Evolutionary conservation across 495 filamentous ascomycete genomes (phyloP).

Genomic region (Lepidopterella palustris): DNA sequence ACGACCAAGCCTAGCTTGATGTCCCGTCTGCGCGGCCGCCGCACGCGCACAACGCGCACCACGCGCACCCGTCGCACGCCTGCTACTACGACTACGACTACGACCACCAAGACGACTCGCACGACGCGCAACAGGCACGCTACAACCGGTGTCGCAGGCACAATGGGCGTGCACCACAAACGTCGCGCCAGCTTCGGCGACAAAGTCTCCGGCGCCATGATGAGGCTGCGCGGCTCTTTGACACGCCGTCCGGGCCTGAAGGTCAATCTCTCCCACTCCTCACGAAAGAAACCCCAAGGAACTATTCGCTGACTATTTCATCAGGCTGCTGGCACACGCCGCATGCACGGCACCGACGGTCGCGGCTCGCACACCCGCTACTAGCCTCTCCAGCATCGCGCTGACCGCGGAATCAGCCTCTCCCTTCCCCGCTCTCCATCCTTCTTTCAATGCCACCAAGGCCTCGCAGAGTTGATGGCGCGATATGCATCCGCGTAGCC

Average conservation of each 20-base stretch:
- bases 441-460: neutral
- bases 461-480: too few species aligned
- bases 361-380: constrained; percentile 34
- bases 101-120: constrained; percentile 27
- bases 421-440: neutral
- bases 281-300: neutral
- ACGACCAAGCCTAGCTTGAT: constrained; percentile 27
- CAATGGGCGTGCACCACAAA: constrained; percentile 41
- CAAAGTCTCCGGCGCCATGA: constrained; percentile 62
- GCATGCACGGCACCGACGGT: constrained; percentile 69
- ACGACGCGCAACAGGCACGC: constrained; percentile 13
- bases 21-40: constrained; percentile 27
- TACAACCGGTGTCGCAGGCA: constrained; percentile 23
- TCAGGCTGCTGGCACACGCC: constrained; percentile 62
- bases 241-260: constrained; percentile 58
- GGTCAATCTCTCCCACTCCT: constrained; percentile 36
- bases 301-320: constrained; percentile 6
- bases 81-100: constrained; percentile 38
- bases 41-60: constrained; percentile 23
- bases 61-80: constrained; percentile 35
- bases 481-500: too few species aligned
- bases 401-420: too few species aligned
- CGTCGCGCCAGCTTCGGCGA: constrained; percentile 56
- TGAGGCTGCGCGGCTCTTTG: constrained; percentile 58
- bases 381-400: neutral